These are phyloP conservation scores for Chaetomium tenue DNA, from an alignment of 495 filamentous ascomycete species.

Conservation along the genomic window DNA sequence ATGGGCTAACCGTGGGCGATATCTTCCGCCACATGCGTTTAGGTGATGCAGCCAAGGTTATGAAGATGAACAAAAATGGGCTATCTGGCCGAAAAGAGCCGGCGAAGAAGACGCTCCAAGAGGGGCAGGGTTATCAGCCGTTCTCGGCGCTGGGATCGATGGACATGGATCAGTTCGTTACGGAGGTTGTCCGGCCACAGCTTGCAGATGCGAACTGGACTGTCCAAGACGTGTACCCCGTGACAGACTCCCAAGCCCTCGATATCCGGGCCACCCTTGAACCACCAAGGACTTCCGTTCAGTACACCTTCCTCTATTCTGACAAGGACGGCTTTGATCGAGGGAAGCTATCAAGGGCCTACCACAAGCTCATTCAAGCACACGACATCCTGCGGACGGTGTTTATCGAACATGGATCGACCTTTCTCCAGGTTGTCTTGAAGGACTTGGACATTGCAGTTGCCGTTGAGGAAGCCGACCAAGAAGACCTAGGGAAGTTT, in stretches of 20 bases:
- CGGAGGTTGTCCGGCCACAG: conserved; percentile 15
- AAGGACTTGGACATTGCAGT: conserved; percentile 54
- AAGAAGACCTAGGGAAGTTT: neutral
- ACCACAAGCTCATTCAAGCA: conserved; percentile 48
- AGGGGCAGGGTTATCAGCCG: neutral
- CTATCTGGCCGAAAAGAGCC: neutral
- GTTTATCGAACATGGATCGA: conserved; percentile 46
- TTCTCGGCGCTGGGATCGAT: conserved; percentile 19
- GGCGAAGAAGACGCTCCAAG: neutral
- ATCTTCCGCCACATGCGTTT: conserved; percentile 26
- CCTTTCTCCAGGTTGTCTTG: conserved; percentile 35
- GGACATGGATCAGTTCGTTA: conserved; percentile 7
- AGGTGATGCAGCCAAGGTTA: conserved; percentile 23
- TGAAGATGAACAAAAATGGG: conserved; percentile 15
- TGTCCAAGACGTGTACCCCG: conserved; percentile 26
- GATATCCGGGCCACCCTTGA: conserved; percentile 59
- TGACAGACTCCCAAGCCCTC: conserved; percentile 51
- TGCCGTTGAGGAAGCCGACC: conserved; percentile 47
- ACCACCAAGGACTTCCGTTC: conserved; percentile 47
- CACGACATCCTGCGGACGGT: conserved; percentile 71
- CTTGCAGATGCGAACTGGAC: conserved; percentile 22
- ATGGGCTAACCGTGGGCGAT: conserved; percentile 22
- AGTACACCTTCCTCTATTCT: conserved; percentile 43
- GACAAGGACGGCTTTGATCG: conserved; percentile 34
- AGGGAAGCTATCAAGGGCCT: conserved; percentile 33